phyloP scores from a whole-genome alignment of 1,284 basidiomycete species.

The Exsudoporus floridanus region DNA sequence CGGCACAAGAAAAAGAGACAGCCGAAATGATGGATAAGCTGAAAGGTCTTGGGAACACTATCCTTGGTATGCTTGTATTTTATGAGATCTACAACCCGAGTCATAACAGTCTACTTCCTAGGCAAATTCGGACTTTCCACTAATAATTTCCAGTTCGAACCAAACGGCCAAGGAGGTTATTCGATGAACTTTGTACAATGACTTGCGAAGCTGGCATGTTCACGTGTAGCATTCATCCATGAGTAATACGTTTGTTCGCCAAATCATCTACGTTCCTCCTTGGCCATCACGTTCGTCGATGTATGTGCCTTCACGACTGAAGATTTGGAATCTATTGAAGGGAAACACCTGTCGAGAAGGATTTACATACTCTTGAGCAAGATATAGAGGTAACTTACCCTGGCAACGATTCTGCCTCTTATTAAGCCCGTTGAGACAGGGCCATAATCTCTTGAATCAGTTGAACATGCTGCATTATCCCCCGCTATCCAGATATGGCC shows the following conservation, averaged over 20 bases:
- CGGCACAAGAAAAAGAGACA: slow-evolving; percentile 84
- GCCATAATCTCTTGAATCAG: slow-evolving; percentile 89
- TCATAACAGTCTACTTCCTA: slow-evolving; percentile 28
- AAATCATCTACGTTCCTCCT: slow-evolving; percentile 4
- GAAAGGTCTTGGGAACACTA: slow-evolving; percentile 88
- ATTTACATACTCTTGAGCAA: not conserved
- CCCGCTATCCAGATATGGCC: slow-evolving; percentile 93
- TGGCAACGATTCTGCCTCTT: slow-evolving; percentile 73
- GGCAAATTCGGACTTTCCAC: slow-evolving; percentile 87
- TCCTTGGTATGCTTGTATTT: slow-evolving; percentile 66
- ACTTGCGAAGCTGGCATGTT: slow-evolving; percentile 5
- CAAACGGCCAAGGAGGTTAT: slow-evolving; percentile 91
- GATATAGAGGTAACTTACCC: slow-evolving; percentile 48
- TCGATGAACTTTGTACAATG: slow-evolving; percentile 80
- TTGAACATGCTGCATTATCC: slow-evolving; percentile 83
- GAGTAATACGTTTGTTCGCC: not conserved
- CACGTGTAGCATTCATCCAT: slow-evolving; percentile 3
- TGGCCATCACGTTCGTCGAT: slow-evolving; percentile 38
- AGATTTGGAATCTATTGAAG: slow-evolving; percentile 44
- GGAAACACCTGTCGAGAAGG: slow-evolving; percentile 53
- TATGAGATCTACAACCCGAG: not conserved
- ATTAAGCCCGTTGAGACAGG: slow-evolving; percentile 87
- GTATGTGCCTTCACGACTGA: slow-evolving; percentile 48
- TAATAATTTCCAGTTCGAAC: slow-evolving; percentile 93
- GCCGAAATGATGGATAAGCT: slow-evolving; percentile 91